These are phyloP conservation scores for Niveomyces coronatus DNA, from an alignment of 2,329 filamentous ascomycete genomes.

Conservation along the genomic window DNA sequence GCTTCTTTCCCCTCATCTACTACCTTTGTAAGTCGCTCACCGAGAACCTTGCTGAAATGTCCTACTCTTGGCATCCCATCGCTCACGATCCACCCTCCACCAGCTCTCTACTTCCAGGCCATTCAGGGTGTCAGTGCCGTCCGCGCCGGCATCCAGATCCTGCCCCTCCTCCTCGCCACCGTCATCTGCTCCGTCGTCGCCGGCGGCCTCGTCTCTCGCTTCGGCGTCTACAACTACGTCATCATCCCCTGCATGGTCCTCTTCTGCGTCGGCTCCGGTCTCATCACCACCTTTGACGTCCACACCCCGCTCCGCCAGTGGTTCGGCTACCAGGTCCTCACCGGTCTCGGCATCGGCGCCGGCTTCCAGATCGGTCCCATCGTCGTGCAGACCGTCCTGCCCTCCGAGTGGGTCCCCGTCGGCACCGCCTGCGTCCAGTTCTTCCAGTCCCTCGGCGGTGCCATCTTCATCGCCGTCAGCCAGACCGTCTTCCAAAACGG, in stretches of 20 bases:
- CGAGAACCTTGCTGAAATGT: too few relatives aligned
- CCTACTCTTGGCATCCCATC: too few relatives aligned
- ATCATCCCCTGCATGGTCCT: slow-evolving; percentile 25
- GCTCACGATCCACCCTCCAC: too few relatives aligned
- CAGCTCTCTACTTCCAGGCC: slow-evolving; percentile 29
- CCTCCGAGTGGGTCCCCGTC: slow-evolving; percentile 29
- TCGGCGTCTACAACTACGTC: slow-evolving; percentile 30
- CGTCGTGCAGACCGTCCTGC: slow-evolving; percentile 32
- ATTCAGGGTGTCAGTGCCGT: slow-evolving; percentile 26
- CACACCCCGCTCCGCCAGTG: slow-evolving; percentile 25
- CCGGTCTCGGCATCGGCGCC: slow-evolving; percentile 31
- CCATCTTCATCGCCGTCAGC: slow-evolving; percentile 41
- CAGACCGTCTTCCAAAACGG: slow-evolving; percentile 60
- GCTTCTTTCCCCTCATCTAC: slow-evolving; percentile 43
- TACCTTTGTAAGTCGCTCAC: slow-evolving; percentile 27
- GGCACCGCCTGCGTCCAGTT: slow-evolving; percentile 34
- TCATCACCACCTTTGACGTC: slow-evolving; percentile 28
- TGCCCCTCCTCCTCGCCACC: slow-evolving; percentile 11
- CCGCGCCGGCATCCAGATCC: slow-evolving; percentile 15
- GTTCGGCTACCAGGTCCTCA: slow-evolving; percentile 34
- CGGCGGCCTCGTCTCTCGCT: slow-evolving; percentile 21
- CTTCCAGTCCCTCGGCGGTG: slow-evolving; percentile 33
- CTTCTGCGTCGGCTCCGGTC: slow-evolving; percentile 23
- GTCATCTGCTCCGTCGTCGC: slow-evolving; percentile 7
- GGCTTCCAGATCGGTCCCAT: slow-evolving; percentile 32